These are phyloP conservation scores for Tolypocladium inflatum DNA, from an alignment of 2,329 filamentous ascomycete species.

Conservation along the genomic window DNA sequence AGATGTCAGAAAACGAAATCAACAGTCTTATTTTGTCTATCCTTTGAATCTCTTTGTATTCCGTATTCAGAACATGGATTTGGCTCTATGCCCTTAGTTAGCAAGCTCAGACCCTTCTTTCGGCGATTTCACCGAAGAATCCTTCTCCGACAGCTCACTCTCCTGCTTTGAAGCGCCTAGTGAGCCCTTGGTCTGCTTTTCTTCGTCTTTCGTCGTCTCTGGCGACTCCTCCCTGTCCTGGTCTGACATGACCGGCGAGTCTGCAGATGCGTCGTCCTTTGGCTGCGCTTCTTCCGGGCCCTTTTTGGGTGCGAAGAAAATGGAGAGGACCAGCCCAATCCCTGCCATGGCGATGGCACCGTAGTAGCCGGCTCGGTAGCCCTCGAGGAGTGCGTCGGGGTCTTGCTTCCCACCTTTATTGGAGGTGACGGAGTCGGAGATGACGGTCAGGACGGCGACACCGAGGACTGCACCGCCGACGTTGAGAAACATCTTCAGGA, in stretches of 20 bases:
- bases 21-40: too few relatives aligned
- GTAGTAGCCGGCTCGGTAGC: slow-evolving; percentile 4
- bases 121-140: not conserved
- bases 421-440: slow-evolving; percentile 10
- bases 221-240: not conserved
- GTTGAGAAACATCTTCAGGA: slow-evolving; percentile 5
- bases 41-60: too few relatives aligned
- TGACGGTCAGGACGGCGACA: slow-evolving; percentile 5
- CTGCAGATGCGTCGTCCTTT: slow-evolving; percentile 3
- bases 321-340: not conserved
- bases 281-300: not conserved
- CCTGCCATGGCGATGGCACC: slow-evolving; percentile 4
- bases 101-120: not conserved
- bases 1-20: too few relatives aligned
- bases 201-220: not conserved
- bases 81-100: not conserved
- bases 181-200: not conserved
- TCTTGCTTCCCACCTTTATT: slow-evolving; percentile 5
- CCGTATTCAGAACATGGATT: too few relatives aligned
- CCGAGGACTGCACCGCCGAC: slow-evolving; percentile 6
- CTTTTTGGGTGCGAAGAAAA: slow-evolving; percentile 6
- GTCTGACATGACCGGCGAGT: not conserved
- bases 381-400: slow-evolving; percentile 1
- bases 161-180: not conserved
- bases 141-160: not conserved